Percentiles rank a stretch among this genome's conserved stretches.
These are phyloP conservation scores for Podaxis carcinomalis DNA, from an alignment of 768 basidiomycete species.

Conservation along the genomic window DNA sequence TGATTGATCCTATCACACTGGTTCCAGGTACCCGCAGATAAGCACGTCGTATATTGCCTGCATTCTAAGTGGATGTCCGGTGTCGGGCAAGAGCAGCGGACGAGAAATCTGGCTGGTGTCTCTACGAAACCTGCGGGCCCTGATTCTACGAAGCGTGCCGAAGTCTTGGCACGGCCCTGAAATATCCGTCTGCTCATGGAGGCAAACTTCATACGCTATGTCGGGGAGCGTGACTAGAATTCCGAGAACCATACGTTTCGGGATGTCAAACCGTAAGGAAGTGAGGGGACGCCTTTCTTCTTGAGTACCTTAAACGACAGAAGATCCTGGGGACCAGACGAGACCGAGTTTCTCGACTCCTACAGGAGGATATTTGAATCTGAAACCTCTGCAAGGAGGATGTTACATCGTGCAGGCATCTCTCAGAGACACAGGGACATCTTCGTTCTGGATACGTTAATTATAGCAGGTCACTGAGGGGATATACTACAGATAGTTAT, in stretches of 20 bases:
- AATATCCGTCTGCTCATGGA: too few species aligned
- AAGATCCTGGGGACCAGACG: too few species aligned
- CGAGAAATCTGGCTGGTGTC: not conserved
- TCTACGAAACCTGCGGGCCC: not conserved
- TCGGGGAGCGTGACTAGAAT: too few species aligned
- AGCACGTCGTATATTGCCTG: not conserved
- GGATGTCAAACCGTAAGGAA: too few species aligned
- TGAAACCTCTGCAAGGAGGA: too few species aligned
- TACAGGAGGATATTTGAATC: not conserved
- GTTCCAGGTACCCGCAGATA: not conserved
- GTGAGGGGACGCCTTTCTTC: too few species aligned
- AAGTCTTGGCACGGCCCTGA: too few species aligned
- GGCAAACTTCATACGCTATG: too few species aligned
- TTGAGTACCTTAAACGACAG: too few species aligned
- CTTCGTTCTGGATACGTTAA: not conserved
- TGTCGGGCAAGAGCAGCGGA: not conserved
- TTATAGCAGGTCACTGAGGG: not conserved
- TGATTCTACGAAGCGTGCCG: too few species aligned
- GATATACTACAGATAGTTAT: not conserved
- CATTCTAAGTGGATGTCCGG: not conserved
- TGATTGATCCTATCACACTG: not conserved
- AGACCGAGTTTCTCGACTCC: too few species aligned
- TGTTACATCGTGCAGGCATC: not conserved
- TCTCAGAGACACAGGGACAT: not conserved
- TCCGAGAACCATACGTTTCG: too few species aligned